Base-by-base conservation (phyloP, 2,329 filamentous ascomycete genomes). In the Cadophora sp. region DNA sequence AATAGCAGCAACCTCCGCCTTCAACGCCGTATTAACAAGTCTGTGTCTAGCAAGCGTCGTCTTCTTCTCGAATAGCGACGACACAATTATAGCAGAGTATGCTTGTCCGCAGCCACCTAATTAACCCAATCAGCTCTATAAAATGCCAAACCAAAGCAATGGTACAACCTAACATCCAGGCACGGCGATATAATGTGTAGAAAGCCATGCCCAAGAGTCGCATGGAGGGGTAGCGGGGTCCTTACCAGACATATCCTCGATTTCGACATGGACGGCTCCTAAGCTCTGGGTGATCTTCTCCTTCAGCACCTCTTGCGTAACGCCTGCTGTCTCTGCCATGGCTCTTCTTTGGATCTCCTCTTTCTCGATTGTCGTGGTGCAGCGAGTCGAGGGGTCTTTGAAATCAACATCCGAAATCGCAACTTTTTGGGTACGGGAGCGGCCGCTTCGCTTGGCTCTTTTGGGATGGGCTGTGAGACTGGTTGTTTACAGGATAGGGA, bases 171-270 rank as follows among this genome's bases (percentile, higher is more conserved):
- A 22, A 1, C 9, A 20, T 6, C 20, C n/a, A 13, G 50, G 7
- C 7, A 33, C 50, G 39, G 47, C 20, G 16, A 3, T 14, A 22
- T 36, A 7, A 41, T 3, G 8, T 13, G 33, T 4, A 13, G 9
- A 3, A 7, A 20, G 30, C 6, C 20, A 5, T 7, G 14, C n/a
- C 33, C 20, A 56, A 5, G 33, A 18, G 39, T 30, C 30, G 59
- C 50, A 65, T 65, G 68, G 70, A 66, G 69, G 64, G 69, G 66
- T 67, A 62, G 69, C 47, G 67, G 66, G 68, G 65, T 61, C 65
- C 60, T 67, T 86, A 97, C 94, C 95, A 71, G 94, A 97, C 84
- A 97, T 89, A 81, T 98, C 95, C 71, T 92, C 91, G 73, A 97
- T 93, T 75, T 96, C 90, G 70, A 97, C 93, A 81, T 96, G 87